Evolutionary conservation across 805 yeast genomes (phyloP).

Genomic region (Lipomyces sp.): DNA sequence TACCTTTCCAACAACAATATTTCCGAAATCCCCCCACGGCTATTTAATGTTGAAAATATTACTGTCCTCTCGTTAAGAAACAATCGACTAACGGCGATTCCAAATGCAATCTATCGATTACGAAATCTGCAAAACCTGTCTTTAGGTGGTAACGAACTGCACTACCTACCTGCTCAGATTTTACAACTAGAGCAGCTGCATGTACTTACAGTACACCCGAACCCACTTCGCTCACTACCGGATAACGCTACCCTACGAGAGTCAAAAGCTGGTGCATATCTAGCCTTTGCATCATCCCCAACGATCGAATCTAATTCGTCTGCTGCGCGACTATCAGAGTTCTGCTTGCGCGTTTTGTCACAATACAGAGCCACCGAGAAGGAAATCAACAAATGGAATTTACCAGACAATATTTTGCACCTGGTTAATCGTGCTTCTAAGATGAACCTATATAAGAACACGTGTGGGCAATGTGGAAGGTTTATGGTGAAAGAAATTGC

Average conservation of each 20-base stretch:
- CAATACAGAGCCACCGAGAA: conserved; percentile 29
- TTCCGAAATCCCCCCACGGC: conserved; percentile 38
- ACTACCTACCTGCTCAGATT: conserved; percentile 47
- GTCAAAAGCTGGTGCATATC: background rate
- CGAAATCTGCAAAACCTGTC: conserved; percentile 45
- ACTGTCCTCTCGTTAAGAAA: conserved; percentile 46
- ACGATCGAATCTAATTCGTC: background rate
- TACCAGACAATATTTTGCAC: conserved; percentile 17
- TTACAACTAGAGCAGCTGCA: conserved; percentile 41
- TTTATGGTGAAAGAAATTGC: conserved; percentile 41
- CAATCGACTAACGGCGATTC: conserved; percentile 44
- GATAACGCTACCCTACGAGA: conserved; percentile 11
- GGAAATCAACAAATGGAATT: conserved; percentile 39
- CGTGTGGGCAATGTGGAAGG: conserved; percentile 44
- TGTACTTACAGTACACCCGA: conserved; percentile 46
- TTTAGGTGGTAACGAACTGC: conserved; percentile 45
- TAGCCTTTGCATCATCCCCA: conserved; percentile 4
- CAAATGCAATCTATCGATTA: conserved; percentile 45
- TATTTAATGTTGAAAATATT: conserved; percentile 46
- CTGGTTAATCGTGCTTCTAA: conserved; percentile 34
- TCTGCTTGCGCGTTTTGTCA: conserved; percentile 38
- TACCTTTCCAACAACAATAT: conserved; percentile 44
- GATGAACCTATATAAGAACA: conserved; percentile 26
- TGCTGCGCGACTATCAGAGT: conserved; percentile 23
- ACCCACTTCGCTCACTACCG: conserved; percentile 43